Conservation (phyloP, 257 asterid genomes). For the Paulownia fortunei region DNA sequence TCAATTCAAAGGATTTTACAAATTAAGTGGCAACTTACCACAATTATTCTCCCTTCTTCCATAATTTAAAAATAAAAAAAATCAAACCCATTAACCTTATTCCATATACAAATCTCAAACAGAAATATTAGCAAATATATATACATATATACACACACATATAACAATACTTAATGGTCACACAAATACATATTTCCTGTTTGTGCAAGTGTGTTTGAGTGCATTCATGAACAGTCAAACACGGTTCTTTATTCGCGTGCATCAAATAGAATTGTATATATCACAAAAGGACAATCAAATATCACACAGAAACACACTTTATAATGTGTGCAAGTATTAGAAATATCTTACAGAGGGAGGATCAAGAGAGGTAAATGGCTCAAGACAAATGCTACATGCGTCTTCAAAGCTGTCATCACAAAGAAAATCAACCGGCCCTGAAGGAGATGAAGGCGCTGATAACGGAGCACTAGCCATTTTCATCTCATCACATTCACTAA, state of each 20-base stretch:
- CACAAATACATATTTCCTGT: not conserved
- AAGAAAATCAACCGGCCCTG: not conserved
- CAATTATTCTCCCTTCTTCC: not conserved
- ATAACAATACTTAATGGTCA: not conserved
- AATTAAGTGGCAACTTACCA: not conserved
- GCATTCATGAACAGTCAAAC: not conserved
- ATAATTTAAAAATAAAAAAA: not conserved
- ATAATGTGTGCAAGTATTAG: not conserved
- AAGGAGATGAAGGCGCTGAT: too few relatives aligned
- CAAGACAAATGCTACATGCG: too few relatives aligned
- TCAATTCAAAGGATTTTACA: not conserved
- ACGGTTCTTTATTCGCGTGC: not conserved
- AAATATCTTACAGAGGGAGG: not conserved
- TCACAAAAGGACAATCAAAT: not conserved
- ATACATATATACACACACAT: too few relatives aligned
- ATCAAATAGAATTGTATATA: not conserved
- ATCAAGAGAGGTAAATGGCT: too few relatives aligned
- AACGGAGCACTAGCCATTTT: too few relatives aligned
- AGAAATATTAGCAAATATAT: not conserved
- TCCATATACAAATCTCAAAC: not conserved
- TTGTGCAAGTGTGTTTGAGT: not conserved
- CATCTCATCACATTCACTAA: slow-evolving; percentile 7
- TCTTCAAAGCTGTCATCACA: too few relatives aligned
- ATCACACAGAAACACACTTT: not conserved
- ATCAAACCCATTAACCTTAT: not conserved